Percentiles rank a stretch among this genome's conserved stretches.
These are phyloP conservation scores for Hygrophoropsis aurantiaca DNA, from an alignment of 768 basidiomycete species.

Conservation along the genomic window DNA sequence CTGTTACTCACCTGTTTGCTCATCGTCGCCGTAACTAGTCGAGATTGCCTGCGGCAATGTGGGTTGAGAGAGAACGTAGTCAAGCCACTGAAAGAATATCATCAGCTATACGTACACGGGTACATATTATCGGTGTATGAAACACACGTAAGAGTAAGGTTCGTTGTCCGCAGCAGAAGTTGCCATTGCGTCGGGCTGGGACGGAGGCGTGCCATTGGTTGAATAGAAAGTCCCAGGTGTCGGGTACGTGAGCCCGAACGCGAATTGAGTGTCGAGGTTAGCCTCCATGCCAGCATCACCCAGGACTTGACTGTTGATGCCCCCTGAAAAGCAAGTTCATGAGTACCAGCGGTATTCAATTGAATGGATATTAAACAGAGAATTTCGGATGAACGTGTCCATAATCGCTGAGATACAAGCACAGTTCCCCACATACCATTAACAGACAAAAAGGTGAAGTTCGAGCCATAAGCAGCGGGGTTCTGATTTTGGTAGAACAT, in stretches of 20 bases:
- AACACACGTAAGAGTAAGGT: constrained; percentile 44
- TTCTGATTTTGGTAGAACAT: constrained; percentile 49
- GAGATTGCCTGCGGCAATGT: constrained; percentile 61
- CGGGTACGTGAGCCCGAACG: constrained; percentile 62
- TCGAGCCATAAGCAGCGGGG: constrained; percentile 48
- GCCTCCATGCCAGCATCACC: constrained; percentile 61
- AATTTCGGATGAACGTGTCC: no score
- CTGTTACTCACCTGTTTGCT: constrained; percentile 67
- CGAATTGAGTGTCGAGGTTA: constrained; percentile 67
- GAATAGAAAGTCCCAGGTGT: constrained; percentile 60
- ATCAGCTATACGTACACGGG: constrained; percentile 5
- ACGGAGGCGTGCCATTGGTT: constrained; percentile 63
- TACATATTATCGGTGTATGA: background rate
- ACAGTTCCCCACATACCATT: constrained; percentile 56
- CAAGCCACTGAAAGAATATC: constrained; percentile 50
- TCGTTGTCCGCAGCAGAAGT: constrained; percentile 47
- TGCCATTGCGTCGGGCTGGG: constrained; percentile 40
- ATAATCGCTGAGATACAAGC: no score
- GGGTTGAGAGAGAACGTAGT: constrained; percentile 48
- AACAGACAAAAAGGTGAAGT: constrained; percentile 54
- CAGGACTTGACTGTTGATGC: constrained; percentile 57
- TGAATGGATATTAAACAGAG: no score
- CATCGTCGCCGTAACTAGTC: constrained; percentile 72
- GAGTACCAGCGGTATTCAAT: no score
- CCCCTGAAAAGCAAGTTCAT: no score